Evolutionary conservation across 2,329 filamentous ascomycete species (phyloP).

Genomic region (Aspergillus texensis): DNA sequence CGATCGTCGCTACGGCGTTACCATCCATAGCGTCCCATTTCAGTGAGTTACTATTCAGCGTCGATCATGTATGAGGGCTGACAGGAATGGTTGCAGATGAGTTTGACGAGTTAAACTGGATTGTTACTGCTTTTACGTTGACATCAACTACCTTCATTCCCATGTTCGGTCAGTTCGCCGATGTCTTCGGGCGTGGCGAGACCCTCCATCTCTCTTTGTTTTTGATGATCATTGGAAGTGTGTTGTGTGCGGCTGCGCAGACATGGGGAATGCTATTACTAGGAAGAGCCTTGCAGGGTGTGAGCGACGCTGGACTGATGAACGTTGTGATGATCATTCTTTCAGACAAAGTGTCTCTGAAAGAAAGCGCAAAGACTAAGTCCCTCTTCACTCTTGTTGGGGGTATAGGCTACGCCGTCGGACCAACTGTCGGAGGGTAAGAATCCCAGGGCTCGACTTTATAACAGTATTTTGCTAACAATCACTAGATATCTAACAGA

Average conservation of each 20-base stretch:
- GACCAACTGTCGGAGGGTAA: constrained; percentile 62
- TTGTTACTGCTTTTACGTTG: constrained; percentile 69
- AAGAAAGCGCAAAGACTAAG: constrained; percentile 65
- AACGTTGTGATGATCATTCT: constrained; percentile 66
- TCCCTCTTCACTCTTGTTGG: constrained; percentile 63
- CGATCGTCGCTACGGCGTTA: constrained; percentile 63
- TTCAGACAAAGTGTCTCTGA: constrained; percentile 64
- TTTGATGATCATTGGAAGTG: constrained; percentile 62
- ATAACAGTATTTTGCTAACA: background rate
- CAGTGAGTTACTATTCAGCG: constrained; percentile 40
- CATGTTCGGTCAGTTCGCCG: constrained; percentile 65
- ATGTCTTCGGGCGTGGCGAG: constrained; percentile 66
- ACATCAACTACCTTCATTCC: constrained; percentile 69
- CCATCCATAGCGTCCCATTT: constrained; percentile 68
- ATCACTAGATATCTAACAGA: constrained; percentile 33
- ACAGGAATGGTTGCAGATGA: constrained; percentile 40
- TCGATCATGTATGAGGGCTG: background rate
- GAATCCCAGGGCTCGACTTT: constrained; percentile 8
- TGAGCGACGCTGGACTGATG: constrained; percentile 63
- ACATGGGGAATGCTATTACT: constrained; percentile 64
- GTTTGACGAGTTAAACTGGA: constrained; percentile 66
- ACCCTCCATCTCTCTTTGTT: constrained; percentile 61
- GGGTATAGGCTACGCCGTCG: constrained; percentile 62
- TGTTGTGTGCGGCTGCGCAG: constrained; percentile 61
- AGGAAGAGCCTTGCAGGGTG: constrained; percentile 65